Conservation (phyloP, 2,329 filamentous ascomycete species). For the Pseudogymnoascus sp. region DNA sequence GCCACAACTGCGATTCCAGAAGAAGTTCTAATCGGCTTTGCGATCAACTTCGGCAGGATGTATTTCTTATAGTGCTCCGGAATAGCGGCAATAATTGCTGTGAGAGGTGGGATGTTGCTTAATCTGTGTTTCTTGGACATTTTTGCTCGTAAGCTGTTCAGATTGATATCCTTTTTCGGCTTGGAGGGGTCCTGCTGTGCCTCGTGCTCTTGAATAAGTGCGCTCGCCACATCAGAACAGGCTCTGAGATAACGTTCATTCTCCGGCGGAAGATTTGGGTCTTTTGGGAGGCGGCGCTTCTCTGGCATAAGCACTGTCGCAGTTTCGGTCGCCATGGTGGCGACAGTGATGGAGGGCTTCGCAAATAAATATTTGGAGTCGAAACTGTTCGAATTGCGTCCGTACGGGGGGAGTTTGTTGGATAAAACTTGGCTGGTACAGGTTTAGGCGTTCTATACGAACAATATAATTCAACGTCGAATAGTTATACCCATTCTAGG, state of each 20-base stretch:
- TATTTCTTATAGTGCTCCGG: conserved; percentile 99
- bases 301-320: conserved; percentile 49
- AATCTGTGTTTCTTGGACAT: conserved; percentile 90
- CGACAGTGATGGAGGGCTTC: conserved; percentile 6
- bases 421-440: background rate
- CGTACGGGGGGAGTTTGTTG: background rate
- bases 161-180: conserved; percentile 78
- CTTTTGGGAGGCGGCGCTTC: conserved; percentile 53
- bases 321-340: conserved; percentile 53
- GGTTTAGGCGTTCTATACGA: background rate
- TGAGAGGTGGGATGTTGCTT: conserved; percentile 79
- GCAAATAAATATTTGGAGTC: background rate
- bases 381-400: background rate
- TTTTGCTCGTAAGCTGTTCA: conserved; percentile 80
- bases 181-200: conserved; percentile 64
- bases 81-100: conserved; percentile 94
- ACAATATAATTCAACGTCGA: background rate
- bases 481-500: background rate
- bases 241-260: conserved; percentile 91
- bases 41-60: conserved; percentile 89
- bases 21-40: conserved; percentile 92
- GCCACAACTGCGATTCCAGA: conserved; percentile 97
- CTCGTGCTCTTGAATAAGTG: conserved; percentile 90
- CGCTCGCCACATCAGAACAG: conserved; percentile 91
- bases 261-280: conserved; percentile 70